Evolutionary conservation across 495 filamentous ascomycete genomes (phyloP).

Genomic region (Haplographium delicatum): DNA sequence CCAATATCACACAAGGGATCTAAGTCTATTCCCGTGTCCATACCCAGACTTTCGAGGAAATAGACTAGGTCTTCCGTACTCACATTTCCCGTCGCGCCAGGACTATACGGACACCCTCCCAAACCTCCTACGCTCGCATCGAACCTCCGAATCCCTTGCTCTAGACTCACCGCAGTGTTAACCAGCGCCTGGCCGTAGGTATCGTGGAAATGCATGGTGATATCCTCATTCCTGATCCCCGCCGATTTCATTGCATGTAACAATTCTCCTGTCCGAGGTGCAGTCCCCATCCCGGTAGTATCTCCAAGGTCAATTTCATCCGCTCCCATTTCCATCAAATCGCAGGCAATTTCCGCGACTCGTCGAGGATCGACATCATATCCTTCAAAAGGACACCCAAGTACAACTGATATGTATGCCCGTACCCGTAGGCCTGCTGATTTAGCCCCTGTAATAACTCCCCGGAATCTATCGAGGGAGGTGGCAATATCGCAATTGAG

Average conservation of each 20-base stretch:
- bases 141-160: constrained; percentile 84
- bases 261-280: constrained; percentile 67
- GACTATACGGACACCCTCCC: constrained; percentile 90
- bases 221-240: constrained; percentile 70
- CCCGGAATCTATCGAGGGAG: constrained; percentile 69
- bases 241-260: constrained; percentile 66
- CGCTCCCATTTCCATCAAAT: constrained; percentile 87
- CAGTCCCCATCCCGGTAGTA: constrained; percentile 95
- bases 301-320: constrained; percentile 93
- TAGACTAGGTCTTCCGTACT: constrained; percentile 92
- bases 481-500: constrained; percentile 84
- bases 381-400: constrained; percentile 94
- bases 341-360: constrained; percentile 79
- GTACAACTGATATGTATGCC: constrained; percentile 90
- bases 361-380: constrained; percentile 69
- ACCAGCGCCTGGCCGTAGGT: constrained; percentile 94
- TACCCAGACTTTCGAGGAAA: constrained; percentile 79
- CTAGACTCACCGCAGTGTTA: constrained; percentile 79
- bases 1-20: constrained; percentile 78
- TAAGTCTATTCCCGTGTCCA: constrained; percentile 82
- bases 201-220: constrained; percentile 95
- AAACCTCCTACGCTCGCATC: constrained; percentile 87
- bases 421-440: constrained; percentile 67
- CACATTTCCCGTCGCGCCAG: constrained; percentile 93
- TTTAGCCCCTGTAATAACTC: constrained; percentile 72